Evolutionary conservation across 2,329 filamentous ascomycete genomes (phyloP), one percentile per base, ranked within the genome.

Genomic region (Nothomitra cinnamomea): DNA sequence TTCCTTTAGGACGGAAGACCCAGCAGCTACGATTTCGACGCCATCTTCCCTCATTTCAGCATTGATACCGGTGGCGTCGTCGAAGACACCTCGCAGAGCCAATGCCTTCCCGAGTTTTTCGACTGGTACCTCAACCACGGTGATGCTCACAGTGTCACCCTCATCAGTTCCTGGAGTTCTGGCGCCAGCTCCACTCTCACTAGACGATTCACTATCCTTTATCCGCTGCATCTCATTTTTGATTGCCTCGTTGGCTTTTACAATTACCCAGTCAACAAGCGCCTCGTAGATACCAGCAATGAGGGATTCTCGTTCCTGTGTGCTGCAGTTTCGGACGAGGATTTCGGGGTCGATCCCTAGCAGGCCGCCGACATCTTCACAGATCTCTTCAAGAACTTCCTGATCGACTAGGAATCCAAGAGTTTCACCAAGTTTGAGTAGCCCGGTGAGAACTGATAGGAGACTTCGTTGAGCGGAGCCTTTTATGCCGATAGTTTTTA

Each of bases 41-140:
- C 92, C 92, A 60, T 98, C 92, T 57, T 90, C 83, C 62, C 90
- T 94, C 89, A 98, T 96, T 70, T 98, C 92, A 0, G 84, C 77
- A 61, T 96, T 96, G 69, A 98, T 95, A 52, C 92, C 92, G 19
- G 83, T 73, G n/a, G 74, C 79, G 61, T 96, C 92, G 60, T 98
- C 90, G 61, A 98, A 98, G 36, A 96, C 79, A 13, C 86, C 87
- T 40, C 87, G 85, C 70, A 98, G 80, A 12, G 86, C 80, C n/a
- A 94, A 69, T 0, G 90, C 92, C 67, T 92, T 95, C 55, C 85
- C 88, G 0, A 98, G 73, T 1, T 78, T 75, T 28, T 86, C 81
- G 57, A 82, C 79, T 0, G 92, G 87, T 7, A 96, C 76, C 59
- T 96, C 92, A 4, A 98, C 71, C 7, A 98, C 75, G 0, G 87